Evolutionary conservation across 208 protist species (phyloP), one percentile per base, ranked within the genome.

Genomic region (Trypanosoma cruzi): DNA sequence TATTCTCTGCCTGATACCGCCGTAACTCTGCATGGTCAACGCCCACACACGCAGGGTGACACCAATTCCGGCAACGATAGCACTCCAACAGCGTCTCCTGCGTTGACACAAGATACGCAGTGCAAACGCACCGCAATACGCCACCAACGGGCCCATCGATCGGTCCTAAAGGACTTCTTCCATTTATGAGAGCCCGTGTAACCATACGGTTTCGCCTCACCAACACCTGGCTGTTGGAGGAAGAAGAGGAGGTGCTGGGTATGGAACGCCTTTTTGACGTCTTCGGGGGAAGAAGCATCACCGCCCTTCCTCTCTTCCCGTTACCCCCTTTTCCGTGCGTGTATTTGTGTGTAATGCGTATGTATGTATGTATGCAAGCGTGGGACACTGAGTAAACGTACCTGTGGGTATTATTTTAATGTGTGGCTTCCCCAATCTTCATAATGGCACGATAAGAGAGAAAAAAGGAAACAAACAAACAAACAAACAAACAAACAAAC

Each of bases 1-100:
- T 63, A 16, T 79, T 73, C 11, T 72, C 71, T 0, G 64, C 69
- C 28, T 84, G 76, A 29, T 69, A 60, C 10, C 68, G 53, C 4
- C 80, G 73, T 32, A 94, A 36, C 31, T 87, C 83, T 24, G 64
- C 71, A 36, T 80, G 70, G 57, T 92, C 89, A 2, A 94, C 75
- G n/a, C 83, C 86, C 16, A 92, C 84, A 63, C 89, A 94, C 20
- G 84, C 84, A 6, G 85, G 80, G 64, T 94, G 89, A 71, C 81
- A 89, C 79, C 76, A 92, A 71, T 92, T 89, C 54, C 64, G 68
- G 69, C 89, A 94, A 3, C 68, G 70, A 6, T 61, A 64, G 64
- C 89, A 94, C 77, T 94, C 81, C 53, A 94, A 62, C 40, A 94
- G 69, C 11, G 73, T 77, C 52, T 92, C 85, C 50, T 80, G 77